A percentile compares a stretch with the other conserved stretches of the same genome.
These are phyloP conservation scores for Asterophora parasitica DNA, from an alignment of 768 basidiomycete species.

Conservation along the genomic window DNA sequence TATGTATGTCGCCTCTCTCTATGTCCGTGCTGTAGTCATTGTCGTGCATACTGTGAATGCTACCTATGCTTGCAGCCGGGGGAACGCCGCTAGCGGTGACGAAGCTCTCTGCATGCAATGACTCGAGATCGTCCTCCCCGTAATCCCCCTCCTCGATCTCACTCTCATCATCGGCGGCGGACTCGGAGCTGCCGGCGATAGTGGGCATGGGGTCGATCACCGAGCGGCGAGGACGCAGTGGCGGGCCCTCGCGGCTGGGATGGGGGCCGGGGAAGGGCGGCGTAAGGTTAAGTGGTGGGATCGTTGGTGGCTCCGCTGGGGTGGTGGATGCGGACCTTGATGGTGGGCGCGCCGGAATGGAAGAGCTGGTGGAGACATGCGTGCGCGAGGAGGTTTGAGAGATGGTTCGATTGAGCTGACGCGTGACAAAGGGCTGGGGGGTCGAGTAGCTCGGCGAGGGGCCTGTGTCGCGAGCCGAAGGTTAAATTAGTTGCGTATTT, in stretches of 20 bases:
- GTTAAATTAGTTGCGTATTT: not conserved
- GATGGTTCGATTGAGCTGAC: slow-evolving; percentile 61
- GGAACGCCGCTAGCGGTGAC: slow-evolving; percentile 39
- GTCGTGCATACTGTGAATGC: not conserved
- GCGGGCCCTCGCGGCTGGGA: slow-evolving; percentile 26
- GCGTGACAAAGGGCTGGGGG: slow-evolving; percentile 50
- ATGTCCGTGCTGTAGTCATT: too few species aligned
- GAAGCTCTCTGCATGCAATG: slow-evolving; percentile 54
- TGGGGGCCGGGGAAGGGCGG: slow-evolving; percentile 47
- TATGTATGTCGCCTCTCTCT: not conserved
- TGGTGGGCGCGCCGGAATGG: slow-evolving; percentile 13
- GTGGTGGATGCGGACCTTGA: slow-evolving; percentile 5
- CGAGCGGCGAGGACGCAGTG: slow-evolving; percentile 23
- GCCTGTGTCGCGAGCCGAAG: slow-evolving; percentile 23
- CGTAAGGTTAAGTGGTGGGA: slow-evolving; percentile 56
- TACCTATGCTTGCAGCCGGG: not conserved
- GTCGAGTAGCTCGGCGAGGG: slow-evolving; percentile 45
- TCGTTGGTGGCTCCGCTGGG: slow-evolving; percentile 32
- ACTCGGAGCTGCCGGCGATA: slow-evolving; percentile 36
- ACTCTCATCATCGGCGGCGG: slow-evolving; percentile 22
- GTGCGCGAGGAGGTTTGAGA: slow-evolving; percentile 62
- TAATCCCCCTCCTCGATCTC: slow-evolving; percentile 21
- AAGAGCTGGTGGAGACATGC: slow-evolving; percentile 40
- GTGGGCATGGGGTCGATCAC: slow-evolving; percentile 32
- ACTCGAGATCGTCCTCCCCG: slow-evolving; percentile 35